phyloP scores from a whole-genome alignment of 495 filamentous ascomycete genomes.

The Pseudevernia furfuracea region DNA sequence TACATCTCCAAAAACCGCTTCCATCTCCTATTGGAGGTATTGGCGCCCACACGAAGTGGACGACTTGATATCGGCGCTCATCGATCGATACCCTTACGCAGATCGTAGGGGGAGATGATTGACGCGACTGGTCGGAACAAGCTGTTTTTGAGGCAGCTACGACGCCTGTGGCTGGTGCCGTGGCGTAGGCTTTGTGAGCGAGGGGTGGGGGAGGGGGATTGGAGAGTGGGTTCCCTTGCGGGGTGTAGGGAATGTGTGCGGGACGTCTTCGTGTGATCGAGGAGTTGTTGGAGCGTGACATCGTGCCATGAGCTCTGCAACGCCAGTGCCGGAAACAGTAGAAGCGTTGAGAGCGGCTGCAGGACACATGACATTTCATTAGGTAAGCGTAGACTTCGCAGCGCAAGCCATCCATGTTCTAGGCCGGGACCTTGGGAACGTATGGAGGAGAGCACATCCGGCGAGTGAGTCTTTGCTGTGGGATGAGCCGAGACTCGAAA shows the following conservation, averaged over 20 bases:
- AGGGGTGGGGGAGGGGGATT: slow-evolving; percentile 38
- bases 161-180: slow-evolving; percentile 47
- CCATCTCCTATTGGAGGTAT: slow-evolving; percentile 36
- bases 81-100: slow-evolving; percentile 48
- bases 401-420: slow-evolving; percentile 23
- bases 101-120: slow-evolving; percentile 56
- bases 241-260: slow-evolving; percentile 38
- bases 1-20: slow-evolving; percentile 79
- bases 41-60: slow-evolving; percentile 28
- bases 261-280: slow-evolving; percentile 31
- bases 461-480: slow-evolving; percentile 40
- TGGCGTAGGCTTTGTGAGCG: slow-evolving; percentile 43
- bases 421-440: slow-evolving; percentile 19
- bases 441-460: slow-evolving; percentile 29
- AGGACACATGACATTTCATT: slow-evolving; percentile 27
- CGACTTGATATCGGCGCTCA: slow-evolving; percentile 53
- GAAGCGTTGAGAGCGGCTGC: slow-evolving; percentile 20
- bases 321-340: slow-evolving; percentile 22
- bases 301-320: slow-evolving; percentile 28
- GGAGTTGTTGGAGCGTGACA: slow-evolving; percentile 27
- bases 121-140: slow-evolving; percentile 62
- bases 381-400: slow-evolving; percentile 41
- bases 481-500: slow-evolving; percentile 12
- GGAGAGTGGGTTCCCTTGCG: slow-evolving; percentile 34
- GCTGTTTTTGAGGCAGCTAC: slow-evolving; percentile 32